phyloP scores from a whole-genome alignment of 2,329 filamentous ascomycete genomes.

The Bipolaris oryzae region DNA sequence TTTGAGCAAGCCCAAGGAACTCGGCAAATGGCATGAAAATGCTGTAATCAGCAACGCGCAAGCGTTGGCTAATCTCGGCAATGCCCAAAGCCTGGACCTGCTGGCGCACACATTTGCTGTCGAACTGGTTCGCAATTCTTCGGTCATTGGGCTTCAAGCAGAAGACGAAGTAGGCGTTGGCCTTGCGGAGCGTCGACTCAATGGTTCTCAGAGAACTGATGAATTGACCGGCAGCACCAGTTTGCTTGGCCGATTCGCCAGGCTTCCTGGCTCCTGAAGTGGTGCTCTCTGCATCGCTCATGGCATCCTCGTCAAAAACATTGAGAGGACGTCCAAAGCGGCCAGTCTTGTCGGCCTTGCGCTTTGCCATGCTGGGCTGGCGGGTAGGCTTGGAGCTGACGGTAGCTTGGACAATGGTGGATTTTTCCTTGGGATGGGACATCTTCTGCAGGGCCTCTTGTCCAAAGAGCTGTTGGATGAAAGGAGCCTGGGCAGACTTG shows the following conservation, averaged over 20 bases:
- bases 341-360: slow-evolving; percentile 66
- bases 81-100: slow-evolving; percentile 96
- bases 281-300: slow-evolving; percentile 50
- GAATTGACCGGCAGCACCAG: slow-evolving; percentile 93
- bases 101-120: slow-evolving; percentile 95
- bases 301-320: slow-evolving; percentile 55
- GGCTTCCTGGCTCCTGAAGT: slow-evolving; percentile 51
- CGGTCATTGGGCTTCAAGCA: slow-evolving; percentile 97
- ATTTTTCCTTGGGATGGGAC: slow-evolving; percentile 88
- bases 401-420: slow-evolving; percentile 91
- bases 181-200: slow-evolving; percentile 82
- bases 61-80: slow-evolving; percentile 91
- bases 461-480: slow-evolving; percentile 89
- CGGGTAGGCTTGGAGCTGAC: slow-evolving; percentile 95
- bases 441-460: slow-evolving; percentile 92
- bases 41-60: slow-evolving; percentile 93
- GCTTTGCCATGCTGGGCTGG: slow-evolving; percentile 88
- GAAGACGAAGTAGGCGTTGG: slow-evolving; percentile 95
- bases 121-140: slow-evolving; percentile 96
- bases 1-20: slow-evolving; percentile 86
- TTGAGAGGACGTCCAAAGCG: slow-evolving; percentile 52
- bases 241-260: slow-evolving; percentile 59
- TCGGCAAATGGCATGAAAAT: slow-evolving; percentile 95
- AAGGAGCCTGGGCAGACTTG: slow-evolving; percentile 83
- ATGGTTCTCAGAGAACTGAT: slow-evolving; percentile 88